A percentile compares a stretch with the other conserved stretches of the same genome.
Conservation (phyloP, 345 rosid genomes). For the Toxicodendron radicans region DNA sequence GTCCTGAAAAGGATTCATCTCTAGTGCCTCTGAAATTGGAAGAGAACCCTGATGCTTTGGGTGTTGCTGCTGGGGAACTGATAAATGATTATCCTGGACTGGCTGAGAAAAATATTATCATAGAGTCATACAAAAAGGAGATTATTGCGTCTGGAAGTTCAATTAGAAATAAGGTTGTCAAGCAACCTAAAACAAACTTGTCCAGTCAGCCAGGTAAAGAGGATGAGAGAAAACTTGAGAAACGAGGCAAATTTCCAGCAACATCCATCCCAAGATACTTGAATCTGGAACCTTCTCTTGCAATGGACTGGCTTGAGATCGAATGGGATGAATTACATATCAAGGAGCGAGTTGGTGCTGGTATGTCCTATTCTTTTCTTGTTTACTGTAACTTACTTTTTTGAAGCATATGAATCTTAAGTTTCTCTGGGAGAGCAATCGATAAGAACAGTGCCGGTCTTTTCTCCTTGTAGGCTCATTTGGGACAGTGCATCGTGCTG, state of each 20-base stretch:
- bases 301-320: slow-evolving; percentile 97
- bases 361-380: slow-evolving; percentile 39
- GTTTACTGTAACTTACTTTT: not conserved
- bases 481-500: slow-evolving; percentile 98
- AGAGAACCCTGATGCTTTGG: slow-evolving; percentile 27
- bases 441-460: not conserved
- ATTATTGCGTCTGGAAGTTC: slow-evolving; percentile 32
- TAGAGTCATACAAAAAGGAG: slow-evolving; percentile 40
- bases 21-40: slow-evolving; percentile 31
- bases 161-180: slow-evolving; percentile 25
- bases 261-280: slow-evolving; percentile 56
- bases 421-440: slow-evolving; percentile 7
- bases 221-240: slow-evolving; percentile 40
- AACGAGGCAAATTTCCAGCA: slow-evolving; percentile 36
- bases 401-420: not conserved
- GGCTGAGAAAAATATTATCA: slow-evolving; percentile 26
- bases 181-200: slow-evolving; percentile 36
- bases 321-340: slow-evolving; percentile 88
- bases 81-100: slow-evolving; percentile 31
- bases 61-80: slow-evolving; percentile 26
- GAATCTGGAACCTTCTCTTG: slow-evolving; percentile 89
- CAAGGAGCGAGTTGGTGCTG: slow-evolving; percentile 96
- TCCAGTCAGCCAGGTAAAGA: slow-evolving; percentile 40
- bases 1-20: slow-evolving; percentile 35
- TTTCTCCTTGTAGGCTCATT: slow-evolving; percentile 66